Base-by-base conservation (phyloP, 352 stramenopile genomes). In the Pythium diclinum region DNA sequence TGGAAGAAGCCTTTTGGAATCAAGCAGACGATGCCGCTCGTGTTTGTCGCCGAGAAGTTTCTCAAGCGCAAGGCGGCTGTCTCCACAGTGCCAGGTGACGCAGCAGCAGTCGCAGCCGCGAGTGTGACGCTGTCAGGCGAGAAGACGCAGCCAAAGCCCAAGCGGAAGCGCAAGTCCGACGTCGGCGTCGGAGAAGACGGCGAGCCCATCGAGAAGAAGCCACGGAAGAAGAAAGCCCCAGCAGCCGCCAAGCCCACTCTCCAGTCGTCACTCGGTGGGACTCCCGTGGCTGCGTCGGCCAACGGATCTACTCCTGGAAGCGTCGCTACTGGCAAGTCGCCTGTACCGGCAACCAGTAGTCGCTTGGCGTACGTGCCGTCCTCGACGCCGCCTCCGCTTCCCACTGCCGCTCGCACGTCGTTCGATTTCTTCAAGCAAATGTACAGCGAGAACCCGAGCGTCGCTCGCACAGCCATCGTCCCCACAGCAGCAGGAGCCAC, bases 1-100 rank as follows among this genome's bases (percentile, higher is more conserved):
- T 87, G 76, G 79, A 57, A 75, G 53, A 68, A 72, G 44, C 68
- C 76, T 1, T 87, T 88, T 11, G 54, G 72, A 16, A 48, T 72
- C 46, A 78, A 81, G 67, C 52, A 74, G 3, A 76, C 71, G 16
- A 56, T 86, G 11, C 77, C 81, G 9, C 63, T 88, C 14, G 77
- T 74, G 8, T 88, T 85, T 56, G 74, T 85, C 5, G 81, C 81
- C 1, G 79, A 80, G 14, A 83, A 79, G 40, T 88, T 90, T 55
- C 60, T 90, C 25, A 75, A 73, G 56, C 70, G 72, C 52, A 82
- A 85, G 32, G 34, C 68, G 10, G 16, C 16, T 32, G 6, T 42
- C 10, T 28, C 13, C 36, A 14, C 30, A 14, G 44, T 8, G 6
- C 6, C n/a, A 28, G 44, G 17, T 1, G 44, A 51, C 17, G 44